Evolutionary conservation across 192 early-diverging fungal genomes (phyloP), one percentile per base, ranked within the genome.

Genomic region (Entophlyctis helioformis): DNA sequence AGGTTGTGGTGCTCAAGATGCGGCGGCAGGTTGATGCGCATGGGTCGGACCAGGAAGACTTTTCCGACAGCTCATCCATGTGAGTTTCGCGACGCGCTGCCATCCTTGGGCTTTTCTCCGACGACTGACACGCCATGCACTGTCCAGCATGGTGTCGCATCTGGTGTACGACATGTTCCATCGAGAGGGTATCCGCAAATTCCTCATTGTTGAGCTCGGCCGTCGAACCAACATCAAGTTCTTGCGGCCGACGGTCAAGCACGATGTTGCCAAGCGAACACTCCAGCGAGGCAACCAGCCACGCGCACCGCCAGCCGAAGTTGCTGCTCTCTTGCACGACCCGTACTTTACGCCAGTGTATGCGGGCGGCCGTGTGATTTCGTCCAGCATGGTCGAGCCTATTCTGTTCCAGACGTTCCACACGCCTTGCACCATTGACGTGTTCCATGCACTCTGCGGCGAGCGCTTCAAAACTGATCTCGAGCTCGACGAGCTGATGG

Each of bases 121-220:
- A n/a, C n/a, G n/a, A n/a, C n/a, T n/a, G n/a, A n/a, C n/a, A n/a
- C n/a, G n/a, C n/a, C n/a, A n/a, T n/a, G n/a, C n/a, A n/a, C n/a
- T n/a, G n/a, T n/a, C 24, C 26, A 72, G 70, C 35, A 82, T 82
- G 80, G 60, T 73, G 10, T 71, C 69, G 20, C 74, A 82, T 57
- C 50, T 82, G 28, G 63, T 78, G 18, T 54, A 78, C 42, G 50
- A 70, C 25, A 62, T 80, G 20, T 51, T 72, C 3, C 50, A 59
- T 21, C 44, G 64, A 12, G 29, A 40, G 19, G 57, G 46, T 46
- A 52, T 29, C 36, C 35, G 39, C 15, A 63, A 57, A 44, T 46
- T 19, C 26, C 50, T 53, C 28, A 43, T 51, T 21, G 19, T 61
- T 12, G 61, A 56, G 43, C 36, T 60, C 44, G 39, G n/a, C n/a